A percentile compares a stretch with the other conserved stretches of the same genome.
Evolutionary conservation across 768 basidiomycete species (phyloP).

Genomic region (Tulasnella sp.): DNA sequence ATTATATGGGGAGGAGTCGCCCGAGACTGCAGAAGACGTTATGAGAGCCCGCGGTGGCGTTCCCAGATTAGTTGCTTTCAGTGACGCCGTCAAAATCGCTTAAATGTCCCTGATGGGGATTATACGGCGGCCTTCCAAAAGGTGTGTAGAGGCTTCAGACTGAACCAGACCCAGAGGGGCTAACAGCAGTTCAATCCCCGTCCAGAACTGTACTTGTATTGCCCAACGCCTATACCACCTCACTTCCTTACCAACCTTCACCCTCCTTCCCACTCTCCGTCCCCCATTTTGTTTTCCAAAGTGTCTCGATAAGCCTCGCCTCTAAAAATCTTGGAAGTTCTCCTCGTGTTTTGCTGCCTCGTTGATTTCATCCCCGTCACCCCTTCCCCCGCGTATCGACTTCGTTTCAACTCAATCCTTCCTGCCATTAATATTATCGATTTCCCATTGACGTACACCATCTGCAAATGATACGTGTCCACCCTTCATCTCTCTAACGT

Average conservation of each 20-base stretch:
- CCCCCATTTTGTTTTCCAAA: neutral
- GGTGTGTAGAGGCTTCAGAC: neutral
- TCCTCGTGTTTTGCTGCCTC: neutral
- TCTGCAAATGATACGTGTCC: neutral
- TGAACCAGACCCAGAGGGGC: neutral
- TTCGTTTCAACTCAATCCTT: neutral
- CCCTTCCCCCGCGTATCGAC: neutral
- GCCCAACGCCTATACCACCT: neutral
- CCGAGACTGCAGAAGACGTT: neutral
- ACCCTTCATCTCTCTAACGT: neutral
- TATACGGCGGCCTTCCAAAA: neutral
- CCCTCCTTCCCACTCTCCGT: neutral
- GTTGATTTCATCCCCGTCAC: neutral
- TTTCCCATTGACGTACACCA: neutral
- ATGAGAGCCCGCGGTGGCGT: neutral
- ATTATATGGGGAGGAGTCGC: neutral
- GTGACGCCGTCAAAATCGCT: neutral
- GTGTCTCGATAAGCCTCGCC: neutral
- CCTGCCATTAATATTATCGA: neutral
- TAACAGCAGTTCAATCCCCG: neutral
- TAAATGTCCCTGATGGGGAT: neutral
- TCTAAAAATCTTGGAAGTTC: neutral
- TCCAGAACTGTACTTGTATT: conserved; percentile 1
- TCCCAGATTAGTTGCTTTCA: neutral
- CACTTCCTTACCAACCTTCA: neutral